Percentiles rank a stretch among this genome's conserved stretches.
phyloP scores from a whole-genome alignment of 768 basidiomycete genomes.

The Auricularia sp. region DNA sequence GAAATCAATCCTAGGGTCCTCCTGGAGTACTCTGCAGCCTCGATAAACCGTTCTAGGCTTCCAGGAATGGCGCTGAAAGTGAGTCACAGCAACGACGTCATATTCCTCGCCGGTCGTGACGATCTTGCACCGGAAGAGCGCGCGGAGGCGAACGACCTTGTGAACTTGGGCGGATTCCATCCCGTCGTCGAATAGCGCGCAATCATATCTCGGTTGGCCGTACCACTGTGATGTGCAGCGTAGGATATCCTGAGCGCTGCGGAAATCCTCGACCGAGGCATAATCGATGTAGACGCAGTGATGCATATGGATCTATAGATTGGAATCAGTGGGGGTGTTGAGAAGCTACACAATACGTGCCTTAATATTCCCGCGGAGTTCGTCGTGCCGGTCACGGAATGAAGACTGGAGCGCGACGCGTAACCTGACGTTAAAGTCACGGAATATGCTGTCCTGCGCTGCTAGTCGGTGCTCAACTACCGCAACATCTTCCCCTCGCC shows the following conservation, averaged over 20 bases:
- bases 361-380: background rate
- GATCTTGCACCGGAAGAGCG: background rate
- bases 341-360: background rate
- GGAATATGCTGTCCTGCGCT: background rate
- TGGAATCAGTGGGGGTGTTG: background rate
- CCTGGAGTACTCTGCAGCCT: conserved; percentile 12
- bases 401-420: background rate
- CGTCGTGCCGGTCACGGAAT: background rate
- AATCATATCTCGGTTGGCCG: conserved; percentile 12
- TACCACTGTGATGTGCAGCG: conserved; percentile 21
- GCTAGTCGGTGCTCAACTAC: background rate
- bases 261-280: conserved; percentile 21
- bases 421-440: conserved; percentile 8
- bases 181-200: conserved; percentile 11
- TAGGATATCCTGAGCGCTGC: conserved; percentile 18
- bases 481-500: conserved; percentile 5
- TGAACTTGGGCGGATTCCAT: too few species aligned
- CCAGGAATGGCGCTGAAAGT: background rate
- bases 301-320: conserved; percentile 16
- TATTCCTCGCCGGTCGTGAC: background rate
- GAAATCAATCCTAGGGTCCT: background rate
- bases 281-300: conserved; percentile 18
- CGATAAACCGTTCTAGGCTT: conserved; percentile 15
- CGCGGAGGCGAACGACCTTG: background rate
- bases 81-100: conserved; percentile 15